Percentiles rank a stretch among this genome's conserved stretches.
Conservation (phyloP, 805 yeast species). For the Ogataea thermomethanolica region DNA sequence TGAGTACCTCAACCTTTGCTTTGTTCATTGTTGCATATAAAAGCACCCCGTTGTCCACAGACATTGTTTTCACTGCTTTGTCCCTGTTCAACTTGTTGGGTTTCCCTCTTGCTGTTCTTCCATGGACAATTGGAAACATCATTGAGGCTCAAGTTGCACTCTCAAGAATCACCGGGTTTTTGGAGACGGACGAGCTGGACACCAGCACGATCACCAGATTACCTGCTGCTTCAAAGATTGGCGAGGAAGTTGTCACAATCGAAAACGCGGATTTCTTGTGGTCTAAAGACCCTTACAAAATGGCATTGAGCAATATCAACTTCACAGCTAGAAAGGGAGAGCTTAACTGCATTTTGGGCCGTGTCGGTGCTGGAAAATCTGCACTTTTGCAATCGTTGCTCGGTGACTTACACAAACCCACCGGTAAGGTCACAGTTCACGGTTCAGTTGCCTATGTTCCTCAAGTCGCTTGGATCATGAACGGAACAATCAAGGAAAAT, state of each 20-base stretch:
- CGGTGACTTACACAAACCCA: conserved; percentile 76
- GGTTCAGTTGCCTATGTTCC: conserved; percentile 88
- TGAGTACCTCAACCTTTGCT: conserved; percentile 86
- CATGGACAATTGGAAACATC: conserved; percentile 80
- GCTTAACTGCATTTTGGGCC: conserved; percentile 80
- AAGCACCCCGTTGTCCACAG: conserved; percentile 72
- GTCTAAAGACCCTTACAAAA: conserved; percentile 71
- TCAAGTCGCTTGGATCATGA: conserved; percentile 94
- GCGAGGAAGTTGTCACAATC: conserved; percentile 64
- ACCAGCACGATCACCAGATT: conserved; percentile 53
- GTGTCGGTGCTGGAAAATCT: conserved; percentile 88
- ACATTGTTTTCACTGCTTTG: conserved; percentile 87
- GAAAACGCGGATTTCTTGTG: conserved; percentile 72
- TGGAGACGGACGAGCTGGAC: conserved; percentile 78
- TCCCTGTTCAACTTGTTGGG: conserved; percentile 82
- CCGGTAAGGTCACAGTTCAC: conserved; percentile 66
- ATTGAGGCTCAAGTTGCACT: conserved; percentile 89
- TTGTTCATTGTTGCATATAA: conserved; percentile 55
- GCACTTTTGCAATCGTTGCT: conserved; percentile 73
- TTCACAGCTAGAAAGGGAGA: conserved; percentile 70
- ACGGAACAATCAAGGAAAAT: conserved; percentile 84
- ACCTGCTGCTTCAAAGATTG: conserved; percentile 46
- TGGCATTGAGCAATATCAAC: conserved; percentile 61
- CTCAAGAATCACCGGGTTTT: conserved; percentile 67
- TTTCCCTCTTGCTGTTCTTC: conserved; percentile 90